Conservation (phyloP, 148 eudicot genomes). For the Gaultheria prostrata region DNA sequence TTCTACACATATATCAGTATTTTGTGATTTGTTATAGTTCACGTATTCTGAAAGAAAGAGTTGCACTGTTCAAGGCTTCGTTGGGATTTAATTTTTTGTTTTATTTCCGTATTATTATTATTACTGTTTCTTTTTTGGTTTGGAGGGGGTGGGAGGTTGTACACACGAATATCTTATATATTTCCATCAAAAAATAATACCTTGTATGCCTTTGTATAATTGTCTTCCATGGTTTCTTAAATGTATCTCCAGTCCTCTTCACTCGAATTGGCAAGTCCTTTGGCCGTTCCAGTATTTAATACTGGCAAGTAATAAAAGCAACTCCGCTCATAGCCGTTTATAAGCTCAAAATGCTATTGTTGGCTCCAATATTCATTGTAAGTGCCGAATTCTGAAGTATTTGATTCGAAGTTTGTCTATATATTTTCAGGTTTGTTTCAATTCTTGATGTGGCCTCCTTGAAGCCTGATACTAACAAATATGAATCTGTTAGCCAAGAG, state of each 20-base stretch:
- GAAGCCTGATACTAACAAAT: constrained; percentile 70
- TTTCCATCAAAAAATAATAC: neutral
- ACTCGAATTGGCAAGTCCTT: neutral
- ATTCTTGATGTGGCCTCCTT: constrained; percentile 78
- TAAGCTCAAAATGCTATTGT: neutral
- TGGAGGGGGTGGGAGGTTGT: neutral
- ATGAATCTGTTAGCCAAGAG: constrained; percentile 28
- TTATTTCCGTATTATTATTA: neutral
- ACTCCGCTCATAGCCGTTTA: neutral
- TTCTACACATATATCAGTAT: neutral
- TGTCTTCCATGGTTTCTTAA: neutral
- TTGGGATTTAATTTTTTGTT: neutral
- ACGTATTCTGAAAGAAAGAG: neutral
- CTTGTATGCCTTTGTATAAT: neutral
- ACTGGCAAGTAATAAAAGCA: neutral
- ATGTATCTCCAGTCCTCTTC: neutral
- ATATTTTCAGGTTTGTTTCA: constrained; percentile 72
- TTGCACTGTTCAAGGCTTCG: neutral
- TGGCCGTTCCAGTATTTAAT: neutral
- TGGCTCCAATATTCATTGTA: neutral
- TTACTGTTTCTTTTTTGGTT: neutral
- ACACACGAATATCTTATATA: neutral
- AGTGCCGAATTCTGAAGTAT: neutral
- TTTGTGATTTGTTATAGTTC: neutral
- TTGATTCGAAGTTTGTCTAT: neutral